Evolutionary conservation across 305 asterid species (phyloP).

Genomic region (Fraxinus baroniana): DNA sequence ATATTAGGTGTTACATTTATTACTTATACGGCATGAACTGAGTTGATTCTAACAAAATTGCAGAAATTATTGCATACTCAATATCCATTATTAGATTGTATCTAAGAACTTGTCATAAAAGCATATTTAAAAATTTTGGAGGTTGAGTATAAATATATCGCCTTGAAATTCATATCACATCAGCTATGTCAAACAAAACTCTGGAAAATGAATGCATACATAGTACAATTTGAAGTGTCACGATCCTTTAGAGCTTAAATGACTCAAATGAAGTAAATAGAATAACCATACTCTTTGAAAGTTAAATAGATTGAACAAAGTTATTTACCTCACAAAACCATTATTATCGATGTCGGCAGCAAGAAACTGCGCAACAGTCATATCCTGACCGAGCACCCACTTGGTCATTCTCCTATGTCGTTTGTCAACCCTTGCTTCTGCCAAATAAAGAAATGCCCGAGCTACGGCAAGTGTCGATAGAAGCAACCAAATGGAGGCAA

Average conservation of each 20-base stretch:
- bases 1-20: not conserved
- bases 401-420: constrained; percentile 82
- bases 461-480: constrained; percentile 97
- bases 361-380: constrained; percentile 91
- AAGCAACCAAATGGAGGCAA: constrained; percentile 91
- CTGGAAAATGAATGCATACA: constrained; percentile 11
- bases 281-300: not conserved
- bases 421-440: constrained; percentile 89
- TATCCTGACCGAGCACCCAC: constrained; percentile 84
- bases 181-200: constrained; percentile 15
- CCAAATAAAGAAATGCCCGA: constrained; percentile 91
- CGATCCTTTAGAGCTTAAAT: not conserved
- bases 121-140: not conserved
- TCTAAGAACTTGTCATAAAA: not conserved
- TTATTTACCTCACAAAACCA: constrained; percentile 72
- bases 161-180: not conserved
- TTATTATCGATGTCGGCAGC: constrained; percentile 92
- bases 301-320: constrained; percentile 8
- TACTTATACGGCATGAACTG: not conserved
- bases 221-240: not conserved
- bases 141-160: not conserved
- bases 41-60: not conserved
- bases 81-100: not conserved
- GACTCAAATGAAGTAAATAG: not conserved
- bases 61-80: not conserved